A percentile compares a stretch with the other conserved stretches of the same genome.
Evolutionary conservation across 176 grass and related monocot genomes (phyloP).

Genomic region (Thinopyrum elongatum): DNA sequence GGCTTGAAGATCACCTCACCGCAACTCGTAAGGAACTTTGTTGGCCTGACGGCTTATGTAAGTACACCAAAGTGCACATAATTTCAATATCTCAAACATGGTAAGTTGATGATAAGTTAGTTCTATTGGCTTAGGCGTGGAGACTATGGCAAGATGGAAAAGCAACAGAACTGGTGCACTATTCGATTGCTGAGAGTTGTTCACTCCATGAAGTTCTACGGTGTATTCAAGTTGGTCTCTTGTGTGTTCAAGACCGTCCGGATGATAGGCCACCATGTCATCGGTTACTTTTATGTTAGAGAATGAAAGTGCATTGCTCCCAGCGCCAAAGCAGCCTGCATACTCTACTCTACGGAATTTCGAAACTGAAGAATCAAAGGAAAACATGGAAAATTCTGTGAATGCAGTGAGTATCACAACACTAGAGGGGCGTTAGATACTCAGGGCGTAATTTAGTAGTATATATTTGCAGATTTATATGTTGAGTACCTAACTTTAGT

Average conservation of each 20-base stretch:
- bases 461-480: too few relatives aligned
- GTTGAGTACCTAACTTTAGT: too few relatives aligned
- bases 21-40: not conserved
- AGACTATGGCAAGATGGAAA: slow-evolving; percentile 47
- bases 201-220: slow-evolving; percentile 21
- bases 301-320: slow-evolving; percentile 22
- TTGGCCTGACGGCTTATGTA: slow-evolving; percentile 4
- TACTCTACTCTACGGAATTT: slow-evolving; percentile 1
- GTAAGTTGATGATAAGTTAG: too few relatives aligned
- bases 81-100: too few relatives aligned
- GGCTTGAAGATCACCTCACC: slow-evolving; percentile 26
- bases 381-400: not conserved
- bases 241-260: too few relatives aligned
- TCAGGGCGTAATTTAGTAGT: too few relatives aligned
- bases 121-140: slow-evolving; percentile 32
- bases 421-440: too few relatives aligned
- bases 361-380: not conserved
- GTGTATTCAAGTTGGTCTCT: slow-evolving; percentile 47
- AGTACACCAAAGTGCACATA: too few relatives aligned
- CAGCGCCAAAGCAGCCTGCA: slow-evolving; percentile 23
- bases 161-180: slow-evolving; percentile 22
- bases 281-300: slow-evolving; percentile 42
- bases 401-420: too few relatives aligned
- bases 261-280: slow-evolving; percentile 43
- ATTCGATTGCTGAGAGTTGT: not conserved